Base-by-base conservation (phyloP, 345 rosid genomes). In the Viola odorata region DNA sequence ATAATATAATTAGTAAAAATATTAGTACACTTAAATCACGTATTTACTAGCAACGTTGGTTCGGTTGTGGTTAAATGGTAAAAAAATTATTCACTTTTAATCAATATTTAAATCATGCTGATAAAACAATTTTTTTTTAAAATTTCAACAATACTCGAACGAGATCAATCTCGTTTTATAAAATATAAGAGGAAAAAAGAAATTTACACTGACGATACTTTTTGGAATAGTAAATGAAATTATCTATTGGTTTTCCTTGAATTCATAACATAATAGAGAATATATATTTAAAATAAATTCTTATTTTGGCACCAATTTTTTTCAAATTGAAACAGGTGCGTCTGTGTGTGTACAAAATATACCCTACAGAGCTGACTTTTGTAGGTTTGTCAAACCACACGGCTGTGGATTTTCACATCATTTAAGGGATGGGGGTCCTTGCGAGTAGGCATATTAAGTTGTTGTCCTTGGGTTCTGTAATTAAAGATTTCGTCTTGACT, bases 341-440 rank as follows among this genome's bases (percentile, higher is more conserved):
- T 58, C 58, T 61, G 60, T 60, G 47, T 47, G 17, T 53, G 41
- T 10, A 5, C 23, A 6, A 16, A 5, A 61, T 3, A 45, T 38
- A 50, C 38, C 63, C 7, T 44, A 39, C 23, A 7, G 23, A 51
- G 74, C 53, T 65, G 82, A 78, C 75, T 57, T 62, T 56, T 47
- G 45, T 50, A 55, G 62, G 45, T 9, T 57, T 44, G 68, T 63
- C 77, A 71, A 56, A 12, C 52, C 47, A 56, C 52, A 50, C 62
- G 73, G 14, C 10, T 23, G 7, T 8, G 9, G 62, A 8, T 51
- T 8, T 41, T 52, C 38, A 49, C 42, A 13, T 13, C 39, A 4
- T 60, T 59, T 13, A 38, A 32, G 9, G 7, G 2, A 54, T n/a
- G 50, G 48, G 48, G 41, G 12, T 12, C 23, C 50, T 6, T 37